Base-by-base conservation (phyloP, 108 stramenopile genomes). In the Schizochytrium sp. region DNA sequence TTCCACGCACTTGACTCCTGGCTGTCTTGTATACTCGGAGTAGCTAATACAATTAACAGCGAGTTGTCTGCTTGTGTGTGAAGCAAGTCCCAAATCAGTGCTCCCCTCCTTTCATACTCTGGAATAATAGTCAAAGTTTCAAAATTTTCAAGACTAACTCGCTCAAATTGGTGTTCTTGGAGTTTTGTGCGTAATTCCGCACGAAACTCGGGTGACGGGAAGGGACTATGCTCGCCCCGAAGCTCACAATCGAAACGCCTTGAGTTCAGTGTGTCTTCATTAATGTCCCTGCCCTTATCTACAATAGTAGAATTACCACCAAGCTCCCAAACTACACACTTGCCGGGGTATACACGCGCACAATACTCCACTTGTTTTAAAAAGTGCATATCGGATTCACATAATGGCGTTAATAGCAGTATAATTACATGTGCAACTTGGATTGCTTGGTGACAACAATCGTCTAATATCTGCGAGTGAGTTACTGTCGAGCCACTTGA, bases 321-420 rank as follows among this genome's bases (percentile, higher is more conserved):
- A 38, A 44, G 42, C 19, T 8, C 15, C 64, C 64, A 69, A 69
- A 69, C 64, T 38, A 28, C 8, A 3, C 40, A 8, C 2, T 69
- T 69, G 10, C 5, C 64, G 0, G 12, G 64, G 2, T 44, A 69
- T 15, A 44, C 64, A 44, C 64, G 64, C 7, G 44, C 42, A 38
- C 42, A 38, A 38, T 44, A 69, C 42, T 69, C 15, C 19, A 69
- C 64, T 69, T 69, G 64, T 44, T 69, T 38, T 44, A 44, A 69
- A 44, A 69, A 44, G 28, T 69, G 64, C 64, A 69, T 69, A 15
- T 69, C 64, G 12, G 64, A 69, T 15, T 69, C 64, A 44, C 64
- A 44, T 8, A 69, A 38, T 8, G 64, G 42, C 15, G 64, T 28
- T 7, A 69, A 15, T 15, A 69, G 7, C 10, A 69, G 10, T 38